Base-by-base conservation (phyloP, 495 filamentous ascomycete species). In the Penicillium roqueforti region DNA sequence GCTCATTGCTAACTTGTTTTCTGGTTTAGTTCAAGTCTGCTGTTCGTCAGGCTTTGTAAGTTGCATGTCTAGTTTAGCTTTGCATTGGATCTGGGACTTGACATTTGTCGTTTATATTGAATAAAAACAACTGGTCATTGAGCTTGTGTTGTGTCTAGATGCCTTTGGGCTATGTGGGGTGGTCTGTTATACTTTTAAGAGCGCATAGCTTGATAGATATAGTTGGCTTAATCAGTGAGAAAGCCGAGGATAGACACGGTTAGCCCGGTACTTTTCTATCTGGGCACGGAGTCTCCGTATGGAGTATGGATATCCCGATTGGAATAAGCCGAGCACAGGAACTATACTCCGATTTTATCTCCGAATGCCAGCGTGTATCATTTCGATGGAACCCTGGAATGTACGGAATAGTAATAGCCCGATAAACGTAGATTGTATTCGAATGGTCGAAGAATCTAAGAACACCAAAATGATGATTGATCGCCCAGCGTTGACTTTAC, bases 11-110 rank as follows among this genome's bases (percentile, higher is more conserved):
- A 55, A 37, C 59, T 8, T 28, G 14, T 34, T 40, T 28, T 6
- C 14, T 36, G 32, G n/a, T 58, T 14, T 61, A 75, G 72, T 75
- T 69, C 47, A 71, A 70, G 58, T 72, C 69, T 54, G 70, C 70
- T 39, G 64, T 70, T n/a, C 63, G 72, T 19, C 28, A 62, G 62
- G 61, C 50, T 43, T 37, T 66, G 34, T 67, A 47, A 47, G 25
- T 45, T 37, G 50, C 42, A 49, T 23, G 23, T 38, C 29, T 38
- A 18, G 2, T 32, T 42, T 31, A 41, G 26, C 36, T 32, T 50
- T 31, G 47, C 16, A 41, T 51, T 40, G 37, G n/a, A 14, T 26
- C 10, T 36, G 19, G 13, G 26, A 6, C 23, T 48, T 37, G 44
- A 19, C 14, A 28, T 19, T 19, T 40, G 38, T 40, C 7, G 14